Conservation (phyloP, 345 rosid genomes). For the Citrus maxima region DNA sequence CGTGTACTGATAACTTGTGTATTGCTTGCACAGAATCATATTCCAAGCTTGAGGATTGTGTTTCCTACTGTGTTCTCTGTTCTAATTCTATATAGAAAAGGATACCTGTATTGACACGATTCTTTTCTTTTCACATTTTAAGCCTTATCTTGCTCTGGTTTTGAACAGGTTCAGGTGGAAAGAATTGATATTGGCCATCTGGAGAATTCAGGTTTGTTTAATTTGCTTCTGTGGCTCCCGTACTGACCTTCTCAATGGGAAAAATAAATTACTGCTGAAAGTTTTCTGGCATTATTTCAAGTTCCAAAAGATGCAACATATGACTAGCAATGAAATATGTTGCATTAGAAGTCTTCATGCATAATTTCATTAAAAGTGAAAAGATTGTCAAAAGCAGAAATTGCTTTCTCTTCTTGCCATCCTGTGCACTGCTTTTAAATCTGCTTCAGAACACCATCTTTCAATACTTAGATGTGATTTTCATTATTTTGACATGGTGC, state of each 20-base stretch:
- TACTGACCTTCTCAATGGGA: not conserved
- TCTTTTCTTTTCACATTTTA: conserved; percentile 5
- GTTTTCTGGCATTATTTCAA: conserved; percentile 8
- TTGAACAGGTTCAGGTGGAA: conserved; percentile 73
- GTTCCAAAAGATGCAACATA: not conserved
- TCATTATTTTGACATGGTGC: not conserved
- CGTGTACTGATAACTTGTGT: not conserved
- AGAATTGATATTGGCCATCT: conserved; percentile 67
- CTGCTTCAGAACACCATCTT: not conserved
- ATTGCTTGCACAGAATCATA: not conserved
- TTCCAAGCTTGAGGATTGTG: not conserved
- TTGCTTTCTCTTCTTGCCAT: not conserved
- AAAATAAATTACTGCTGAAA: not conserved
- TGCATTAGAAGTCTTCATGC: not conserved
- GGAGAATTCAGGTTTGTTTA: conserved; percentile 44
- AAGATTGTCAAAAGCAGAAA: not conserved
- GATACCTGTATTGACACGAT: not conserved
- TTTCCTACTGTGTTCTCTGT: not conserved
- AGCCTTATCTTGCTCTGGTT: not conserved
- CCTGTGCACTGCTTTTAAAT: not conserved
- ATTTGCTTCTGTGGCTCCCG: not conserved
- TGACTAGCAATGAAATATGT: not conserved
- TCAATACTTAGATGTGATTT: not conserved
- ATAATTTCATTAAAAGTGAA: too few relatives aligned
- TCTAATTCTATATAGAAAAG: not conserved